Evolutionary conservation across 306 rosid genomes (phyloP).

Genomic region (Acacia crassicarpa): DNA sequence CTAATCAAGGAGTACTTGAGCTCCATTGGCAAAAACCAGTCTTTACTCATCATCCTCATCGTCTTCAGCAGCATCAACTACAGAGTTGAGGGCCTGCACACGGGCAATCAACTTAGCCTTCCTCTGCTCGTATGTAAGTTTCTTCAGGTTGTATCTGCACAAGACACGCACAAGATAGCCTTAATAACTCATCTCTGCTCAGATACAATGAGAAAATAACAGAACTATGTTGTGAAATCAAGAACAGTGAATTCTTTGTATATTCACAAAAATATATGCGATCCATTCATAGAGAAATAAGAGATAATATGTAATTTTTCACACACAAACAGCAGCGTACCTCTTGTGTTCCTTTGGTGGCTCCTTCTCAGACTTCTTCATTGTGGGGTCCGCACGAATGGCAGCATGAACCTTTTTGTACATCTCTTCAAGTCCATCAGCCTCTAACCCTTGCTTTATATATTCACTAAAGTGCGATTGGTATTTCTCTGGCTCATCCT

Average conservation of each 20-base stretch:
- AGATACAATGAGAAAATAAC: background rate
- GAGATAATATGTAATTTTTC: background rate
- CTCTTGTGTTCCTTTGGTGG: slow-evolving; percentile 13
- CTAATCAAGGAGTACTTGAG: background rate
- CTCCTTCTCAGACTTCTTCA: slow-evolving; percentile 1
- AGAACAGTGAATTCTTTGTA: background rate
- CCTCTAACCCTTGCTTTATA: slow-evolving; percentile 58
- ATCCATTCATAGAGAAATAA: background rate
- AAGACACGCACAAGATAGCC: background rate
- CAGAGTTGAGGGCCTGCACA: slow-evolving; percentile 61
- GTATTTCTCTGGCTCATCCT: slow-evolving; percentile 87
- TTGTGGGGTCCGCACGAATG: slow-evolving; percentile 49
- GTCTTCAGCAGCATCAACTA: slow-evolving; percentile 37
- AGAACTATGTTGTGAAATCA: background rate
- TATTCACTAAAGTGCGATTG: slow-evolving; percentile 76
- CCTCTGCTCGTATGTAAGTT: slow-evolving; percentile 58
- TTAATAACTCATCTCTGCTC: background rate
- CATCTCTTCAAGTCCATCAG: slow-evolving; percentile 61
- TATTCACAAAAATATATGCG: background rate
- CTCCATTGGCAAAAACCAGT: background rate
- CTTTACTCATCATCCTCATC: slow-evolving; percentile 50
- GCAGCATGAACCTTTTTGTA: slow-evolving; percentile 91
- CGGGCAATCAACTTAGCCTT: slow-evolving; percentile 57
- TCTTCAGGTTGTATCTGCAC: slow-evolving; percentile 8
- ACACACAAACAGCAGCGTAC: background rate